Conservation (phyloP, 1,284 basidiomycete genomes). For the Rhodotorula sp. region DNA sequence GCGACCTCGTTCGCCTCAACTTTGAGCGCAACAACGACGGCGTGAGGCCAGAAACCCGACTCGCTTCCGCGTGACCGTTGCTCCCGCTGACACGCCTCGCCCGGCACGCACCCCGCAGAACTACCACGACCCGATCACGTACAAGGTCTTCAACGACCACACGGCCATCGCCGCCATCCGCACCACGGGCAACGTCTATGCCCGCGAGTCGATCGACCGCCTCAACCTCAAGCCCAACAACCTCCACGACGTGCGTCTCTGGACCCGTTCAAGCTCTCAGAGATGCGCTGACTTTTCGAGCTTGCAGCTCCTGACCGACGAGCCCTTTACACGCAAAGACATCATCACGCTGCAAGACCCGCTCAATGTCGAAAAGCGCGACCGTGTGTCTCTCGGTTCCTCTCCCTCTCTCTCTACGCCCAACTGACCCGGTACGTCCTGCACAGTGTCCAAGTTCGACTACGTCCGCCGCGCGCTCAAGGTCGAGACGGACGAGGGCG, state of each 20-base stretch:
- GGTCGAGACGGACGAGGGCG: constrained; percentile 15
- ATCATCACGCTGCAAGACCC: constrained; percentile 69
- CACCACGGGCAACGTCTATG: constrained; percentile 76
- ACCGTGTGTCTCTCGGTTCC: constrained; percentile 34
- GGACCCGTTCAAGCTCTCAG: too few species aligned
- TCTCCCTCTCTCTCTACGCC: too few species aligned
- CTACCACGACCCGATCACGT: constrained; percentile 54
- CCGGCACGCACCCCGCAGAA: constrained; percentile 9
- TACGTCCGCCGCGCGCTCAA: constrained; percentile 50
- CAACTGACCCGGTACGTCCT: not conserved
- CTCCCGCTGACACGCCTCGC: not conserved
- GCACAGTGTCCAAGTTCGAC: constrained; percentile 44
- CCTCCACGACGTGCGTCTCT: constrained; percentile 63
- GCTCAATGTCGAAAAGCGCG: constrained; percentile 47
- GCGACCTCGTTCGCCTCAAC: constrained; percentile 82
- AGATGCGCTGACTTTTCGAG: not conserved
- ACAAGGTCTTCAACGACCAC: constrained; percentile 58
- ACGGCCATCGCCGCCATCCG: constrained; percentile 53
- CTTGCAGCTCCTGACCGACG: constrained; percentile 67
- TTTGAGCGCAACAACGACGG: constrained; percentile 61
- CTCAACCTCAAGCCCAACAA: constrained; percentile 67
- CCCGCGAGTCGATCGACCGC: constrained; percentile 66
- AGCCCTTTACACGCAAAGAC: constrained; percentile 79
- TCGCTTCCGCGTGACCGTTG: not conserved
- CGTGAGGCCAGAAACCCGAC: not conserved